Conservation (phyloP, 345 rosid species). For the Adansonia digitata region DNA sequence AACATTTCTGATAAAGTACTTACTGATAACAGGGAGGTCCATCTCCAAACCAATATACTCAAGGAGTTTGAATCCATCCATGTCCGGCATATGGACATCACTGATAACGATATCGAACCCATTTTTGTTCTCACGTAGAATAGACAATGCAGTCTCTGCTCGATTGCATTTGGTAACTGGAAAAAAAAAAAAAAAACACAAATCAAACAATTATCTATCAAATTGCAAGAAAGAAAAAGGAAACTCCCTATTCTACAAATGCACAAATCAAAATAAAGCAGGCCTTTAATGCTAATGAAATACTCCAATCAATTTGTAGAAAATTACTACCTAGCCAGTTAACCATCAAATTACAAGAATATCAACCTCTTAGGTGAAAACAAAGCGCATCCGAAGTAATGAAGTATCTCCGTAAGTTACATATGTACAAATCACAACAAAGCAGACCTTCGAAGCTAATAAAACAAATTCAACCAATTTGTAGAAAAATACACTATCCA, state of each 20-base stretch:
- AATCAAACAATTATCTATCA: constrained; percentile 19
- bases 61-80: constrained; percentile 83
- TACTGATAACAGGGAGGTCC: constrained; percentile 92
- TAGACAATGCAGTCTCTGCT: constrained; percentile 67
- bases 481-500: too few relatives aligned
- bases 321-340: too few relatives aligned
- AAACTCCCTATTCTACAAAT: background rate
- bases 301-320: constrained; percentile 6
- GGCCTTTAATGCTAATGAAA: background rate
- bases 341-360: too few relatives aligned
- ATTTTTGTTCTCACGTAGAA: constrained; percentile 41
- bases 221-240: constrained; percentile 1
- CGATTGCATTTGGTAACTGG: constrained; percentile 93
- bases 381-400: too few relatives aligned
- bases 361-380: too few relatives aligned
- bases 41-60: constrained; percentile 65
- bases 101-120: constrained; percentile 73
- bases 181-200: constrained; percentile 17
- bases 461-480: too few relatives aligned
- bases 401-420: too few relatives aligned
- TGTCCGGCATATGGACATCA: constrained; percentile 87
- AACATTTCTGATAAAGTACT: constrained; percentile 10
- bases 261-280: background rate
- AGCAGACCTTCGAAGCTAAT: too few relatives aligned
- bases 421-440: too few relatives aligned